Conservation (phyloP, 2,329 filamentous ascomycete species). For the Trichoderma guizhouense region DNA sequence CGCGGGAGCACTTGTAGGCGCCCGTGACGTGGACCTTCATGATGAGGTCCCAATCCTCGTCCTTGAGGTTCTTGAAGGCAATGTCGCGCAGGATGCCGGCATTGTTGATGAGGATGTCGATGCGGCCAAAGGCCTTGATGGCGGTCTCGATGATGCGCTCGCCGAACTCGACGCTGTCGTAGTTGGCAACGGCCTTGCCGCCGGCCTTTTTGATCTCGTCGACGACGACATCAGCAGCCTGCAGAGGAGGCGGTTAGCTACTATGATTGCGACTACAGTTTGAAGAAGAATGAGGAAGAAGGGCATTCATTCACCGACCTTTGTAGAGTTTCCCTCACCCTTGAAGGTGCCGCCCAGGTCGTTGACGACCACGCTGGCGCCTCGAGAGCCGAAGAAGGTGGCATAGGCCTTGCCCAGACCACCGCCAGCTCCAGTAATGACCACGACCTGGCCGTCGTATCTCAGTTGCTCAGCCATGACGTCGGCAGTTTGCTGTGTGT, state of each 20-base stretch:
- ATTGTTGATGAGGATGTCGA: conserved; percentile 97
- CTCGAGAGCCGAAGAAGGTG: conserved; percentile 85
- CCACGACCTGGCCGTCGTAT: conserved; percentile 80
- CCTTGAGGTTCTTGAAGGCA: conserved; percentile 98
- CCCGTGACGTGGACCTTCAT: conserved; percentile 90
- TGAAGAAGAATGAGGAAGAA: background rate
- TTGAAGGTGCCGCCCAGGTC: conserved; percentile 92
- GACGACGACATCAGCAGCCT: conserved; percentile 82
- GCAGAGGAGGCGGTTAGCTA: conserved; percentile 19
- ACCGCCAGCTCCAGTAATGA: conserved; percentile 78
- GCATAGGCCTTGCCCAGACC: conserved; percentile 80
- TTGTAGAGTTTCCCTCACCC: conserved; percentile 82
- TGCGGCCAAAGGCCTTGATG: conserved; percentile 74
- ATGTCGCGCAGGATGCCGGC: conserved; percentile 92
- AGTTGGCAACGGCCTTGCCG: conserved; percentile 96
- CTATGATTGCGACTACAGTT: background rate
- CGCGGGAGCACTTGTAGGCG: conserved; percentile 90
- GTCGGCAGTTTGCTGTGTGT: conserved; percentile 21
- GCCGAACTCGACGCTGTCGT: conserved; percentile 89
- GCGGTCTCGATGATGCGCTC: conserved; percentile 92
- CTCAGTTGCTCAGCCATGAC: conserved; percentile 67
- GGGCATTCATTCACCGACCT: conserved; percentile 51
- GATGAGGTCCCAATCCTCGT: conserved; percentile 94
- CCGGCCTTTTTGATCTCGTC: conserved; percentile 81
- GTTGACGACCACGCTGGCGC: conserved; percentile 94